These are phyloP conservation scores for Yamadazyma laniorum DNA, from an alignment of 805 yeast species.

Conservation along the genomic window DNA sequence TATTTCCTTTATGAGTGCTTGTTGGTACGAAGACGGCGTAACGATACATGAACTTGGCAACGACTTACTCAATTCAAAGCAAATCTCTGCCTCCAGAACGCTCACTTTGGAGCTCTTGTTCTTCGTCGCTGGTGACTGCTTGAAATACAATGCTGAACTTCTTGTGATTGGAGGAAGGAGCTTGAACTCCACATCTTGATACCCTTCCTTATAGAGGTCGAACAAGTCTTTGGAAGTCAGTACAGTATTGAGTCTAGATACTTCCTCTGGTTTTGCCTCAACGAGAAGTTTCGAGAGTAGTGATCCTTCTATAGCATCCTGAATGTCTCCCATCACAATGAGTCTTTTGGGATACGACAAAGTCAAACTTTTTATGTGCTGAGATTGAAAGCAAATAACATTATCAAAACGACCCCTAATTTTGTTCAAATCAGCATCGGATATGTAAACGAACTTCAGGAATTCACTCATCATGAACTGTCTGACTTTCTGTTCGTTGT, in stretches of 20 bases:
- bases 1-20: conserved; percentile 12
- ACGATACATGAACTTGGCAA: conserved; percentile 6
- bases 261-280: not conserved
- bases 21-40: conserved; percentile 10
- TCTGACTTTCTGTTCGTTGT: conserved; percentile 2
- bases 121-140: not conserved
- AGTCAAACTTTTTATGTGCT: not conserved
- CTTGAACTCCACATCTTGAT: not conserved
- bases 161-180: not conserved
- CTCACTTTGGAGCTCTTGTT: conserved; percentile 4
- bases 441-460: conserved; percentile 2
- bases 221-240: not conserved
- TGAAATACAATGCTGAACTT: not conserved
- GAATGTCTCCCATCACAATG: conserved; percentile 1
- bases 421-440: not conserved
- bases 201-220: conserved; percentile 1
- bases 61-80: not conserved
- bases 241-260: not conserved
- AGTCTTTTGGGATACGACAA: not conserved
- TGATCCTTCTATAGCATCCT: conserved; percentile 2
- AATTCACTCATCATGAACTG: conserved; percentile 1
- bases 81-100: conserved; percentile 11
- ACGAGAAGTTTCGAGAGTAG: not conserved
- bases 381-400: conserved; percentile 4
- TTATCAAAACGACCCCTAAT: conserved; percentile 3